These are phyloP conservation scores for Leishmania aethiopica DNA, from an alignment of 208 protist species.

Conservation along the genomic window DNA sequence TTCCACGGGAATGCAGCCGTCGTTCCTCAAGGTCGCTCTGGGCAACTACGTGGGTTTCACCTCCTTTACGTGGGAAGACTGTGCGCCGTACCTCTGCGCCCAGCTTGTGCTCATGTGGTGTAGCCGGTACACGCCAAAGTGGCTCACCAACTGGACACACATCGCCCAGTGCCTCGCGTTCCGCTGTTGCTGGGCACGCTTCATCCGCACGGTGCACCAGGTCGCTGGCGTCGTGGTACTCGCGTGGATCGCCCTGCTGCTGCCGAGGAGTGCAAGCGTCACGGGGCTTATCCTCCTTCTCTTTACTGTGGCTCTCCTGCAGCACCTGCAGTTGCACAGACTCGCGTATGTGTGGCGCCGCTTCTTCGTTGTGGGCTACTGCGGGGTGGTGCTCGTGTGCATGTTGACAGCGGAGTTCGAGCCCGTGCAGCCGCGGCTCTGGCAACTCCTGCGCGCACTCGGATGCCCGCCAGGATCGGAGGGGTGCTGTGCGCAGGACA, in stretches of 20 bases:
- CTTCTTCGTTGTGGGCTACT: slow-evolving; percentile 34
- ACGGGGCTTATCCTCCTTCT: slow-evolving; percentile 28
- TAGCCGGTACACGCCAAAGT: slow-evolving; percentile 20
- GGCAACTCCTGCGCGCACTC: slow-evolving; percentile 7
- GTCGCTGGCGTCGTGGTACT: slow-evolving; percentile 20
- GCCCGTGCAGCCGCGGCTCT: slow-evolving; percentile 22
- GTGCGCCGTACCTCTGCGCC: slow-evolving; percentile 18
- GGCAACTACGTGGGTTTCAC: neutral
- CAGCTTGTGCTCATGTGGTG: slow-evolving; percentile 34
- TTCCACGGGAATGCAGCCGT: no score
- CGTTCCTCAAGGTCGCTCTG: neutral
- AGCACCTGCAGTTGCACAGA: slow-evolving; percentile 16
- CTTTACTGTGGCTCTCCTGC: slow-evolving; percentile 18
- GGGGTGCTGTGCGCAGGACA: slow-evolving; percentile 21
- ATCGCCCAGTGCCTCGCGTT: slow-evolving; percentile 30
- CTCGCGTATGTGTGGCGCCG: slow-evolving; percentile 33
- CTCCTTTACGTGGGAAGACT: slow-evolving; percentile 13
- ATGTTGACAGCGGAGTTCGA: slow-evolving; percentile 30
- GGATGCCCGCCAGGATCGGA: slow-evolving; percentile 23
- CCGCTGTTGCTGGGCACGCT: slow-evolving; percentile 21
- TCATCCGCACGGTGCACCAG: slow-evolving; percentile 15
- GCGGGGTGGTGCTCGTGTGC: slow-evolving; percentile 28
- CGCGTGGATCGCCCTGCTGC: slow-evolving; percentile 23
- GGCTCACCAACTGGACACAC: slow-evolving; percentile 14
- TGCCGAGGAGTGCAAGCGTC: slow-evolving; percentile 29